Percentiles rank a stretch among this genome's conserved stretches.
Evolutionary conservation across 371 early-diverging fungal genomes (phyloP).

Genomic region (Rhizopus delemar): DNA sequence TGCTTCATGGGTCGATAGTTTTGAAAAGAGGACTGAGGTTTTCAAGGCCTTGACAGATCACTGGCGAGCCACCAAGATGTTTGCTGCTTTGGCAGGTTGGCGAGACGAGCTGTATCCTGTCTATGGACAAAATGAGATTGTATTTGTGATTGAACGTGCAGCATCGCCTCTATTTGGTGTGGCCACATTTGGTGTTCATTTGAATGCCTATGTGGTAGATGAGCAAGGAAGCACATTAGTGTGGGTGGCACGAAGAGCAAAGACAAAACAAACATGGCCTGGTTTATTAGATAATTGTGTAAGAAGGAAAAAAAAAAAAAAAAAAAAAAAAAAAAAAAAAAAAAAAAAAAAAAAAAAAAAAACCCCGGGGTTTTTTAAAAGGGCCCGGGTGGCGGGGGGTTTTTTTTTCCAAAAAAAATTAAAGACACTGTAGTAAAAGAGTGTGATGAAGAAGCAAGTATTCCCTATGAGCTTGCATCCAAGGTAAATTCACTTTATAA

Average conservation of each 20-base stretch:
- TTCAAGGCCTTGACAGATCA: slow-evolving; percentile 41
- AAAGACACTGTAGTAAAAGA: slow-evolving; percentile 80
- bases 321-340: too few species aligned
- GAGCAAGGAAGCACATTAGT: slow-evolving; percentile 57
- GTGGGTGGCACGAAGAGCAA: slow-evolving; percentile 85
- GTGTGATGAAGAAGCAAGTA: slow-evolving; percentile 87
- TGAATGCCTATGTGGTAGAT: slow-evolving; percentile 70
- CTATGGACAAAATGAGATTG: slow-evolving; percentile 59
- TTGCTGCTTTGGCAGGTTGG: slow-evolving; percentile 43
- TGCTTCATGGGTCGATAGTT: slow-evolving; percentile 26
- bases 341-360: too few species aligned
- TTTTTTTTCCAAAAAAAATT: slow-evolving; percentile 68
- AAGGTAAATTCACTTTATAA: slow-evolving; percentile 21
- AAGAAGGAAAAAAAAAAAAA: not conserved
- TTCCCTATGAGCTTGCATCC: slow-evolving; percentile 59
- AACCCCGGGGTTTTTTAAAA: not conserved
- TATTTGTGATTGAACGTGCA: slow-evolving; percentile 80
- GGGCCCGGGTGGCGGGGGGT: slow-evolving; percentile 75
- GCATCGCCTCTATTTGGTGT: slow-evolving; percentile 80
- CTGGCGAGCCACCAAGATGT: slow-evolving; percentile 40
- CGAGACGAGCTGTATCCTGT: slow-evolving; percentile 79
- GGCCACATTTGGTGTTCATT: slow-evolving; percentile 77
- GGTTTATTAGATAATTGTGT: slow-evolving; percentile 79
- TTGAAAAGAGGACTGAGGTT: slow-evolving; percentile 38
- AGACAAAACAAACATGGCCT: slow-evolving; percentile 85